These are phyloP conservation scores for Hippophae tibetana DNA, from an alignment of 306 rosid genomes.

Conservation along the genomic window DNA sequence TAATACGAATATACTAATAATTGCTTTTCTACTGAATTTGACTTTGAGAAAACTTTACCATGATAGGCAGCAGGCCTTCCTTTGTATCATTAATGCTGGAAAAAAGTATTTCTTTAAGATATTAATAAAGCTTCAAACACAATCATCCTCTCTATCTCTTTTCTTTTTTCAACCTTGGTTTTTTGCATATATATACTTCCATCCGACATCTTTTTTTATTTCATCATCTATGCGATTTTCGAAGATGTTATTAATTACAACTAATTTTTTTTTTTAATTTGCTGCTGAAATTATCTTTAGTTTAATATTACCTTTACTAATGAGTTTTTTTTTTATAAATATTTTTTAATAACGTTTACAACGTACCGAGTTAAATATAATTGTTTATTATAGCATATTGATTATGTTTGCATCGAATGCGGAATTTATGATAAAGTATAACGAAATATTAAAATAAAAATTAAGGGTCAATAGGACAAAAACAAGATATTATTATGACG, in stretches of 20 bases:
- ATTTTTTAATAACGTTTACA: too few species aligned
- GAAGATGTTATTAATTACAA: background rate
- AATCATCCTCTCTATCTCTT: conserved; percentile 51
- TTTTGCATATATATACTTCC: conserved; percentile 31
- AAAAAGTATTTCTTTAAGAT: conserved; percentile 45
- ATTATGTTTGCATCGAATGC: too few species aligned
- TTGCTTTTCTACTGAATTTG: conserved; percentile 51
- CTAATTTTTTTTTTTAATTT: too few species aligned
- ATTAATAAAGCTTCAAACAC: conserved; percentile 66
- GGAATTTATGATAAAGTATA: too few species aligned
- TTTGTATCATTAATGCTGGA: conserved; percentile 47
- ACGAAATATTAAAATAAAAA: too few species aligned
- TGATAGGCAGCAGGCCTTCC: conserved; percentile 33
- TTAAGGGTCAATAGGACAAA: too few species aligned
- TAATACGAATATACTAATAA: conserved; percentile 34
- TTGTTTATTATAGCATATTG: too few species aligned
- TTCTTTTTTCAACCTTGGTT: conserved; percentile 4
- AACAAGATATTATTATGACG: too few species aligned
- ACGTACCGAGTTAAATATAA: too few species aligned
- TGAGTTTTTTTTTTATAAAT: too few species aligned
- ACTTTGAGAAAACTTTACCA: conserved; percentile 45
- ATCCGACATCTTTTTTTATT: conserved; percentile 54
- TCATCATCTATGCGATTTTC: conserved; percentile 8
- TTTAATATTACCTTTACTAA: too few species aligned
- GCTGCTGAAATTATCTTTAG: too few species aligned